Conservation (phyloP, 2,329 filamentous ascomycete species). For the Botryosphaeria dothidea region DNA sequence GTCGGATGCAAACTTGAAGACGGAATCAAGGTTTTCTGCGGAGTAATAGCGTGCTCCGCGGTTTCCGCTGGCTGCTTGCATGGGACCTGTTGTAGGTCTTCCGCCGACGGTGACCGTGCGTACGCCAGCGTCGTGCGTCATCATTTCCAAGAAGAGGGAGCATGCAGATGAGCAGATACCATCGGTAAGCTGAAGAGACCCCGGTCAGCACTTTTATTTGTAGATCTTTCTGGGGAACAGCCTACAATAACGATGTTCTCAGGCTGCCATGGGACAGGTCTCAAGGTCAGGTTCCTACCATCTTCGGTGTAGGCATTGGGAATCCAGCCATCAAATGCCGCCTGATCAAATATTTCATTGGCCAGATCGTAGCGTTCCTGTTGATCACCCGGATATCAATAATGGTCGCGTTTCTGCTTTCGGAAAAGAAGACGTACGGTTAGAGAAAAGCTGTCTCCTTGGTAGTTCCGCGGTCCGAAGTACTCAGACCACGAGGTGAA, state of each 20-base stretch:
- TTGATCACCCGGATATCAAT: not conserved
- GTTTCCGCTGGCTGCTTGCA: constrained; percentile 62
- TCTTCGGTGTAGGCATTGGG: not conserved
- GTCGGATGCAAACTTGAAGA: constrained; percentile 24
- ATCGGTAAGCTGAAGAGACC: constrained; percentile 44
- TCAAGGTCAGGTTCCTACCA: not conserved
- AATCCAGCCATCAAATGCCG: not conserved
- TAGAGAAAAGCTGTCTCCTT: constrained; percentile 40
- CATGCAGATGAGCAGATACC: constrained; percentile 60
- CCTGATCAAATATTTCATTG: constrained; percentile 12
- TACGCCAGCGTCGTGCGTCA: constrained; percentile 51
- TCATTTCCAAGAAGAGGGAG: constrained; percentile 53
- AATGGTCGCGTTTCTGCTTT: too few relatives aligned
- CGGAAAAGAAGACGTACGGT: constrained; percentile 21
- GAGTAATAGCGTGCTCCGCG: constrained; percentile 50
- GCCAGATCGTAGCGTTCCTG: constrained; percentile 22
- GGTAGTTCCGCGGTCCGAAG: constrained; percentile 40
- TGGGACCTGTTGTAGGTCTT: constrained; percentile 51
- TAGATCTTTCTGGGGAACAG: not conserved
- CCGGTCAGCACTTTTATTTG: too few relatives aligned
- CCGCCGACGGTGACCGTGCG: constrained; percentile 59
- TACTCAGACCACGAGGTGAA: constrained; percentile 47
- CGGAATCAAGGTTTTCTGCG: constrained; percentile 36
- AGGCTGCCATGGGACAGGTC: constrained; percentile 32
- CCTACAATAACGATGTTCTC: constrained; percentile 33